Percentiles rank a stretch among this genome's conserved stretches.
Evolutionary conservation across 2,329 filamentous ascomycete species (phyloP).

Genomic region (Trichoderma sp.): DNA sequence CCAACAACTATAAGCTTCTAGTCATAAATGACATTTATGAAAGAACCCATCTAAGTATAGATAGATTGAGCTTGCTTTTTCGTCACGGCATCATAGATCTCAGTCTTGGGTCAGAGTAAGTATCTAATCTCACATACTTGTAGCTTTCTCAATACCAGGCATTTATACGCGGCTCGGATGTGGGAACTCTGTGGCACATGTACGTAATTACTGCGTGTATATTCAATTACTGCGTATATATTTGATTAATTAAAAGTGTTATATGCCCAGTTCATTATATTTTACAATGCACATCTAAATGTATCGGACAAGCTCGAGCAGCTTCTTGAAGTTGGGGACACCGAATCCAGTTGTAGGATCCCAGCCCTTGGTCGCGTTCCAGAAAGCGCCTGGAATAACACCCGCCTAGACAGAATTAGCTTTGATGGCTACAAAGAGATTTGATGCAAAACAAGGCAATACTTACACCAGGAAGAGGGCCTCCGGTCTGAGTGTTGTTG

Average conservation of each 20-base stretch:
- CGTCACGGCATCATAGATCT: not conserved
- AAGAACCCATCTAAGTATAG: too few species aligned
- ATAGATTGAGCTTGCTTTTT: too few species aligned
- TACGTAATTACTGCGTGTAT: not conserved
- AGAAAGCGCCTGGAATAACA: slow-evolving; percentile 35
- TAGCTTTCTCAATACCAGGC: not conserved
- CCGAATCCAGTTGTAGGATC: slow-evolving; percentile 31
- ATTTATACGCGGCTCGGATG: not conserved
- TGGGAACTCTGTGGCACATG: not conserved
- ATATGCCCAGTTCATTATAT: not conserved
- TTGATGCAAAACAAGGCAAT: not conserved
- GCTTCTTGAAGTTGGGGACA: slow-evolving; percentile 30
- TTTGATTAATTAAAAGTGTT: not conserved
- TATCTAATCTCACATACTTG: not conserved
- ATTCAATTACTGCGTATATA: not conserved
- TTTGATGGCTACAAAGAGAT: not conserved
- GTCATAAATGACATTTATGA: too few species aligned
- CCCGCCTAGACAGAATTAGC: slow-evolving; percentile 31
- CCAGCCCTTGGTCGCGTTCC: slow-evolving; percentile 32
- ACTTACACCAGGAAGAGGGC: slow-evolving; percentile 6
- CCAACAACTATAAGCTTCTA: too few species aligned
- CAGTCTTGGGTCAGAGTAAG: not conserved
- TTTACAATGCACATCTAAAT: not conserved
- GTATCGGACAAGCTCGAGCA: slow-evolving; percentile 26
- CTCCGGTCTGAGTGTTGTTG: slow-evolving; percentile 29